Conservation (phyloP, 2,329 filamentous ascomycete genomes). For the Fusarium robinianum region DNA sequence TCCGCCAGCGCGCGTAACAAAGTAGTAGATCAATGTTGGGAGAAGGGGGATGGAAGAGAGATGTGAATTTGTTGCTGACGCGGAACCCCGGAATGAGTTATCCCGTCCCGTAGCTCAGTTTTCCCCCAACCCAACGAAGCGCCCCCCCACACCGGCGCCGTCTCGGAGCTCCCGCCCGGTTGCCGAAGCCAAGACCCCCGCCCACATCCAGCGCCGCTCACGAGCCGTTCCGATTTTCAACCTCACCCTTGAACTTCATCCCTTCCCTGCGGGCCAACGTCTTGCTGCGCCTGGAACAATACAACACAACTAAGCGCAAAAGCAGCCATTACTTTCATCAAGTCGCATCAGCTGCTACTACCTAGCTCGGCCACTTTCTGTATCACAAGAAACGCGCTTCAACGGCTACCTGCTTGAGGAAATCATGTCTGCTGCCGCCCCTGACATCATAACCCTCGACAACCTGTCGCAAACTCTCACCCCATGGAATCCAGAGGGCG, state of each 20-base stretch:
- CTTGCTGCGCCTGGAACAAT: too few species aligned
- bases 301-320: too few species aligned
- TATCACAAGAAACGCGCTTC: not conserved
- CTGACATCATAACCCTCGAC: conserved; percentile 55
- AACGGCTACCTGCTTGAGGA: not conserved
- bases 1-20: conserved; percentile 9
- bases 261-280: not conserved
- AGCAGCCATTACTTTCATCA: too few species aligned
- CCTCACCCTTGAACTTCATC: conserved; percentile 11
- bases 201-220: conserved; percentile 14
- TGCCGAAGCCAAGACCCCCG: conserved; percentile 20
- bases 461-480: conserved; percentile 55
- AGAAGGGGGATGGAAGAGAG: too few species aligned
- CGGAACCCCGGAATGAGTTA: too few species aligned
- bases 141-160: conserved; percentile 15
- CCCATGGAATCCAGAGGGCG: conserved; percentile 51
- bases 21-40: too few species aligned
- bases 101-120: too few species aligned
- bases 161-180: conserved; percentile 18
- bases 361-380: too few species aligned
- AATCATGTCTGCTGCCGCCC: conserved; percentile 37
- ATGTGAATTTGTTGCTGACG: too few species aligned
- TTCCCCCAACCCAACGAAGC: conserved; percentile 7
- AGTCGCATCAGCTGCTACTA: too few species aligned
- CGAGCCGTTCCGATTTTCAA: conserved; percentile 9